Evolutionary conservation across 768 basidiomycete species (phyloP).

Genomic region (Lactarius akahatsu): DNA sequence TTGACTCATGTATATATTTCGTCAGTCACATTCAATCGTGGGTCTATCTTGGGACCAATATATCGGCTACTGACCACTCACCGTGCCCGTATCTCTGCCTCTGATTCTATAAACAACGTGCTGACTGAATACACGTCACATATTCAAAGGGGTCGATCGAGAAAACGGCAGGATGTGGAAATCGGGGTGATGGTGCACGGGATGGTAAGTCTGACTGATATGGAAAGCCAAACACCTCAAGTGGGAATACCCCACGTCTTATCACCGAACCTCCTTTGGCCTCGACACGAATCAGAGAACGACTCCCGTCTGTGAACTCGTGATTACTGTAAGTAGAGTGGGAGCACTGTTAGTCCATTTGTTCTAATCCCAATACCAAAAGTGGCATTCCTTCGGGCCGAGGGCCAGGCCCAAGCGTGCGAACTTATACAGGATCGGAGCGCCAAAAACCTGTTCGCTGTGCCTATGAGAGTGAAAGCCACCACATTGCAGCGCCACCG

Average conservation of each 20-base stretch:
- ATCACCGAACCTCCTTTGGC: background rate
- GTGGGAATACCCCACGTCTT: background rate
- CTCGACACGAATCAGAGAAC: background rate
- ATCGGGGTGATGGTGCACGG: background rate
- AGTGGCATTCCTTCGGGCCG: no score
- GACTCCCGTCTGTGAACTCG: background rate
- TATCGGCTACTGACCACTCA: no score
- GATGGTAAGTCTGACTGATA: background rate
- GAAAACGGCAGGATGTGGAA: background rate
- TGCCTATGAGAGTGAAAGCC: background rate
- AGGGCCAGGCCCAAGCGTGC: background rate
- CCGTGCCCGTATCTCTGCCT: no score
- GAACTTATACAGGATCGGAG: background rate
- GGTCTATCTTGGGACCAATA: no score
- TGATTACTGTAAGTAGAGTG: background rate
- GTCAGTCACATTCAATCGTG: no score
- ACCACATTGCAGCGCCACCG: background rate
- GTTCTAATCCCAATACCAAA: background rate
- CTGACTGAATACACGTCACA: background rate
- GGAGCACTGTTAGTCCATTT: no score
- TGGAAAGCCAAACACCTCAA: background rate
- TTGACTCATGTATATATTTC: no score
- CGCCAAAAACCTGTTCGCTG: background rate
- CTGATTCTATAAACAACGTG: no score
- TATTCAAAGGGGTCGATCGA: background rate